These are phyloP conservation scores for Coniochaeta hoffmannii DNA, from an alignment of 2,329 filamentous ascomycete species.

Conservation along the genomic window DNA sequence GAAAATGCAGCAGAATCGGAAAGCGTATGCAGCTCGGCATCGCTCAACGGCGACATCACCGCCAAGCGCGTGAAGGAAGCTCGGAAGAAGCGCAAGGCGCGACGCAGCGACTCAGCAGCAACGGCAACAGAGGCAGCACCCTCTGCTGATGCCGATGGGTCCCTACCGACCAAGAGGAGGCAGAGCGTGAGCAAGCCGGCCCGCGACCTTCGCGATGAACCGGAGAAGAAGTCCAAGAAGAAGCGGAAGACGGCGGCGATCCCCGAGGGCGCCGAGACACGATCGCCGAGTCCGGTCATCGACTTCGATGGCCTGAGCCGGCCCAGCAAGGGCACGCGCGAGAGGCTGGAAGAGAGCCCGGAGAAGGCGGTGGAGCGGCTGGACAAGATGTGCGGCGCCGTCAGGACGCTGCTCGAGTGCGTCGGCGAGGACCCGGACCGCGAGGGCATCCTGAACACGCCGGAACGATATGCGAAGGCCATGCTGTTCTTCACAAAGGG, in stretches of 20 bases:
- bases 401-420: slow-evolving; percentile 60
- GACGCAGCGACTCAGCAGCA: slow-evolving; percentile 11
- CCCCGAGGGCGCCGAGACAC: slow-evolving; percentile 22
- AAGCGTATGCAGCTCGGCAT: slow-evolving; percentile 13
- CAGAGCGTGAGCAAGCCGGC: slow-evolving; percentile 53
- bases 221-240: slow-evolving; percentile 29
- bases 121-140: slow-evolving; percentile 2
- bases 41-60: slow-evolving; percentile 16
- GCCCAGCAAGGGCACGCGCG: slow-evolving; percentile 56
- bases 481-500: slow-evolving; percentile 95
- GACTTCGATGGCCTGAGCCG: slow-evolving; percentile 56
- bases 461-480: slow-evolving; percentile 86
- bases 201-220: slow-evolving; percentile 52
- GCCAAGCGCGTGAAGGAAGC: slow-evolving; percentile 18
- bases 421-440: slow-evolving; percentile 61
- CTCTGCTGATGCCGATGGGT: slow-evolving; percentile 6
- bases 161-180: slow-evolving; percentile 29
- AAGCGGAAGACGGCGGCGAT: slow-evolving; percentile 19
- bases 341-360: slow-evolving; percentile 49
- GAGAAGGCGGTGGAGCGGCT: slow-evolving; percentile 45
- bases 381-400: slow-evolving; percentile 52
- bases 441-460: slow-evolving; percentile 59
- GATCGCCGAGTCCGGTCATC: slow-evolving; percentile 49
- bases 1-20: slow-evolving; percentile 18
- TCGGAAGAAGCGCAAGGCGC: slow-evolving; percentile 19